Percentiles rank a stretch among this genome's conserved stretches.
These are phyloP conservation scores for Pittosporum tobira DNA, from an alignment of 129 eudicot genomes.

Conservation along the genomic window DNA sequence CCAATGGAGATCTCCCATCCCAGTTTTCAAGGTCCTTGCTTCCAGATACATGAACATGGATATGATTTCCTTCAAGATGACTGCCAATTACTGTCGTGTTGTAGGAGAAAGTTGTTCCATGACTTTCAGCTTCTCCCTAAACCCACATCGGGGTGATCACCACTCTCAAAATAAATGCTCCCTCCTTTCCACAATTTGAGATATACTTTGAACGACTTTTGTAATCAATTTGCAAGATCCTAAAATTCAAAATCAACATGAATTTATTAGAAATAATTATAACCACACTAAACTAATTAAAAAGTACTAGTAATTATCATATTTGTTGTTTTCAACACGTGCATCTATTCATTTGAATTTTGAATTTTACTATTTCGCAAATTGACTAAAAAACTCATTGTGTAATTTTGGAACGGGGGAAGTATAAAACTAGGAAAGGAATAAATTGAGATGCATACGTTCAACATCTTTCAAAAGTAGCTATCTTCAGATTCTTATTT, in stretches of 20 bases:
- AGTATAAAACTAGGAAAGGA: constrained; percentile 21
- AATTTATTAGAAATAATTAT: too few relatives aligned
- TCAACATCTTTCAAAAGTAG: not conserved
- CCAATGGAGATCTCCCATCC: constrained; percentile 26
- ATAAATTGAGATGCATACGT: constrained; percentile 1
- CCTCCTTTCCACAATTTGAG: too few relatives aligned
- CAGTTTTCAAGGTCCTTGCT: constrained; percentile 34
- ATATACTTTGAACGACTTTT: too few relatives aligned
- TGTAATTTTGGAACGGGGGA: too few relatives aligned
- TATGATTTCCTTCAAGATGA: constrained; percentile 34
- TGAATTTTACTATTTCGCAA: too few relatives aligned
- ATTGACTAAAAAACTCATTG: too few relatives aligned
- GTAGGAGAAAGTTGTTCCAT: constrained; percentile 64
- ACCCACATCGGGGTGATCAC: constrained; percentile 43
- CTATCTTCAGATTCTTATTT: not conserved
- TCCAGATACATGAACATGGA: constrained; percentile 56
- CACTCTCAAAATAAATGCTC: constrained; percentile 63
- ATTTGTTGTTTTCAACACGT: too few relatives aligned
- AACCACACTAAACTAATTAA: too few relatives aligned
- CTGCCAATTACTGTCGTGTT: constrained; percentile 69
- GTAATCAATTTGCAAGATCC: too few relatives aligned
- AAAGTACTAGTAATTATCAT: too few relatives aligned
- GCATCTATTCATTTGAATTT: too few relatives aligned
- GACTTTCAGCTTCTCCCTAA: constrained; percentile 93
- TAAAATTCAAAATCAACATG: too few relatives aligned